Percentiles rank a stretch among this genome's conserved stretches.
phyloP scores from a whole-genome alignment of 768 basidiomycete species.

The Suillus ampliporus region DNA sequence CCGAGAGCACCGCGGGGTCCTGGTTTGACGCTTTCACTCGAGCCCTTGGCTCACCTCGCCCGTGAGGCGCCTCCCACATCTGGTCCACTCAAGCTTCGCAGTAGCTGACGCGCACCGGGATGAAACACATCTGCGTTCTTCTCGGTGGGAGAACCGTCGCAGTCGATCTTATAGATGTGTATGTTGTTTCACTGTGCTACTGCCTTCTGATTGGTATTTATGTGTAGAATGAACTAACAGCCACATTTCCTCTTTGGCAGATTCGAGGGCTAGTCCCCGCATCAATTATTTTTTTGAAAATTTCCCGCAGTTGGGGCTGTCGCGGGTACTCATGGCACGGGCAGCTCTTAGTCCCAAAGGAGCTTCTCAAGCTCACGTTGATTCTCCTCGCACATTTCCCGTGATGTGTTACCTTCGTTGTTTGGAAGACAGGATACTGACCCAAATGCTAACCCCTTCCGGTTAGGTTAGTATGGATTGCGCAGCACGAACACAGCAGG shows the following conservation, averaged over 20 bases:
- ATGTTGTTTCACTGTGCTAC: background rate
- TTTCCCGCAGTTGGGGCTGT: background rate
- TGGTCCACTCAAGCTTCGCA: background rate
- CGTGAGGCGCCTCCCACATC: no score
- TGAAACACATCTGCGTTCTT: no score
- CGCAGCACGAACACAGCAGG: background rate
- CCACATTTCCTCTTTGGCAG: no score
- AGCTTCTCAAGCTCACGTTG: background rate
- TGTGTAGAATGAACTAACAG: background rate
- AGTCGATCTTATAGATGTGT: background rate
- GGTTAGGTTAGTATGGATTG: background rate
- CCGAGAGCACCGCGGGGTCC: constrained; percentile 82
- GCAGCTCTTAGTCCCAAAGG: background rate
- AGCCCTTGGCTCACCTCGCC: background rate
- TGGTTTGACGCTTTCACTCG: constrained; percentile 90
- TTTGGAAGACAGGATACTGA: no score
- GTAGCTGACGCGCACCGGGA: no score
- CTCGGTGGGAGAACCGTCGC: background rate
- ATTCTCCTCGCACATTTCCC: background rate
- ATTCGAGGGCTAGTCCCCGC: no score
- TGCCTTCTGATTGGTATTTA: background rate
- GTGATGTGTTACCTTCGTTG: no score
- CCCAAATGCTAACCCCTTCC: background rate
- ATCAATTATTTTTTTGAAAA: no score
- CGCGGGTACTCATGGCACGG: background rate